Evolutionary conservation across 2,329 filamentous ascomycete species (phyloP).

Genomic region (Aspergillaceae sp.): DNA sequence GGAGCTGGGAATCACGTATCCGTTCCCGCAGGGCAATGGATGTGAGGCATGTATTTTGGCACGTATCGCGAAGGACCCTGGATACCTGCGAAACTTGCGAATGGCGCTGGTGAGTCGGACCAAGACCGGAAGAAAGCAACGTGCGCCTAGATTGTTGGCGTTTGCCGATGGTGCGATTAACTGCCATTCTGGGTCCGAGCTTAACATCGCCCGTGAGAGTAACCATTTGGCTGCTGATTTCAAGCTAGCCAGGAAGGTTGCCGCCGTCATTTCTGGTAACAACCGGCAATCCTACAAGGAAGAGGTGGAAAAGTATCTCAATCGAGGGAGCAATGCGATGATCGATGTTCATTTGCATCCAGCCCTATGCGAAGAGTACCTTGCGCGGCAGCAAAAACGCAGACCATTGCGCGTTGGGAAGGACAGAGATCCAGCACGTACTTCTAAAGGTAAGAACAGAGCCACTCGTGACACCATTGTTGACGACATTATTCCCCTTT

Average conservation of each 20-base stretch:
- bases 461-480: not conserved
- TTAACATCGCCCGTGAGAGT: constrained; percentile 8
- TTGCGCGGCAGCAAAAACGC: not conserved
- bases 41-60: constrained; percentile 34
- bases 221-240: constrained; percentile 11
- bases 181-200: constrained; percentile 4
- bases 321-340: too few species aligned
- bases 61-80: constrained; percentile 18
- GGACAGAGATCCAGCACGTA: not conserved
- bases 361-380: not conserved
- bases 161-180: constrained; percentile 25
- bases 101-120: constrained; percentile 23
- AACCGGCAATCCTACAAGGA: too few species aligned
- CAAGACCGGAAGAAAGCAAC: constrained; percentile 13
- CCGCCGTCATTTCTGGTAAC: not conserved
- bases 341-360: not conserved
- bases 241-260: constrained; percentile 8
- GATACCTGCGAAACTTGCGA: constrained; percentile 22
- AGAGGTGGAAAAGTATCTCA: too few species aligned
- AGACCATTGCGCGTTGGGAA: not conserved
- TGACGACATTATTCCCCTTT: not conserved
- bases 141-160: constrained; percentile 16
- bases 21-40: constrained; percentile 20
- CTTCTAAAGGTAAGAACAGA: not conserved
- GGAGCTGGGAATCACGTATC: constrained; percentile 1